These are phyloP conservation scores for Pisolithus microcarpus DNA, from an alignment of 768 basidiomycete genomes.

Conservation along the genomic window DNA sequence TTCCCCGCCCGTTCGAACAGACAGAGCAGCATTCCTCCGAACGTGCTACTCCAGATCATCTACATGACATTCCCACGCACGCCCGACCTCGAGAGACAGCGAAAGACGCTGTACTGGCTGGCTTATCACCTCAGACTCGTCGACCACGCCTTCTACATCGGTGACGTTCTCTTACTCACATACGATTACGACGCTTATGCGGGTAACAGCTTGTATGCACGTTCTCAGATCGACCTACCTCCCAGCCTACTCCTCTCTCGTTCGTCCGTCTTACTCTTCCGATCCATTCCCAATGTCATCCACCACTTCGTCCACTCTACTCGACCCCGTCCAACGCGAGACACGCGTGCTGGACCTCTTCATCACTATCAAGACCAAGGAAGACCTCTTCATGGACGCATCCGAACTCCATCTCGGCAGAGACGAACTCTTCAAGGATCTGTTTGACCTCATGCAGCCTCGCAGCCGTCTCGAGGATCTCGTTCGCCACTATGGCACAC, in stretches of 20 bases:
- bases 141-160: slow-evolving; percentile 60
- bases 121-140: slow-evolving; percentile 55
- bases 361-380: slow-evolving; percentile 71
- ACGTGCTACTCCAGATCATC: slow-evolving; percentile 64
- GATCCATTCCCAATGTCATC: slow-evolving; percentile 65
- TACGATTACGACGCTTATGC: neutral
- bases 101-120: slow-evolving; percentile 70
- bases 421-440: slow-evolving; percentile 69
- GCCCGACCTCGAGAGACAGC: slow-evolving; percentile 44
- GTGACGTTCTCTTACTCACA: slow-evolving; percentile 28
- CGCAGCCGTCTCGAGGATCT: slow-evolving; percentile 72
- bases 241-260: slow-evolving; percentile 51
- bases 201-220: slow-evolving; percentile 62
- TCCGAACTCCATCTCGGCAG: slow-evolving; percentile 67
- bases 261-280: slow-evolving; percentile 64
- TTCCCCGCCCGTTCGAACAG: slow-evolving; percentile 20
- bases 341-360: slow-evolving; percentile 70
- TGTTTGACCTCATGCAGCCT: slow-evolving; percentile 74
- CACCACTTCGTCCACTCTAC: slow-evolving; percentile 15
- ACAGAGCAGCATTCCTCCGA: slow-evolving; percentile 36
- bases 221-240: slow-evolving; percentile 72
- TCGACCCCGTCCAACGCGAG: slow-evolving; percentile 59
- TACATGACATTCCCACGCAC: slow-evolving; percentile 54
- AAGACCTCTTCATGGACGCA: slow-evolving; percentile 74
- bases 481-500: slow-evolving; percentile 38